A percentile compares a stretch with the other conserved stretches of the same genome.
These are phyloP conservation scores for Solanum paucissectum DNA, from an alignment of 257 asterid genomes.

Conservation along the genomic window DNA sequence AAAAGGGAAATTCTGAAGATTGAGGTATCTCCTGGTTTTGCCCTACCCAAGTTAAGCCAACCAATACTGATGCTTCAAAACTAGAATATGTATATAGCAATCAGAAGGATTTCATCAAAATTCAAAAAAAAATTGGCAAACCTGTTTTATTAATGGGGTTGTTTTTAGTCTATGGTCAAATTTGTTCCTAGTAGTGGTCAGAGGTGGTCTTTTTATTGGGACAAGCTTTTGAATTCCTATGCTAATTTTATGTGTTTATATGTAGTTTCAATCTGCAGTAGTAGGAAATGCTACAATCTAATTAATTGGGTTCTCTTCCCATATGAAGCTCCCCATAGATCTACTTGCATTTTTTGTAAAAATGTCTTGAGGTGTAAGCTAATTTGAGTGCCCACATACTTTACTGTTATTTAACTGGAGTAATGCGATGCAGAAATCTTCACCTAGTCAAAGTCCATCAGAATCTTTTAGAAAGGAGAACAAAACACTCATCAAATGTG, in stretches of 20 bases:
- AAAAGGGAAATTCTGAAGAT: constrained; percentile 59
- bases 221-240: not conserved
- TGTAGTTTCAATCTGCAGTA: not conserved
- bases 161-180: not conserved
- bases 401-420: not conserved
- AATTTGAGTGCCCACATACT: not conserved
- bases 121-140: not conserved
- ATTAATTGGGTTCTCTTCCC: not conserved
- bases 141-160: not conserved
- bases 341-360: not conserved
- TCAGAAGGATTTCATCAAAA: not conserved
- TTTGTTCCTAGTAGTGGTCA: not conserved
- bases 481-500: constrained; percentile 14
- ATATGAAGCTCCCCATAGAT: not conserved
- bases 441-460: constrained; percentile 22
- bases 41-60: not conserved
- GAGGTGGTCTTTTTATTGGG: not conserved
- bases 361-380: not conserved
- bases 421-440: constrained; percentile 19
- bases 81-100: not conserved
- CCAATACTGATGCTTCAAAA: not conserved
- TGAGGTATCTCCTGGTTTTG: constrained; percentile 40
- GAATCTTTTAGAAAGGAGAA: constrained; percentile 15
- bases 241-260: not conserved
- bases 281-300: not conserved